These are phyloP conservation scores for Tetraselmis chui DNA, from an alignment of 139 green algal genomes.

Conservation along the genomic window DNA sequence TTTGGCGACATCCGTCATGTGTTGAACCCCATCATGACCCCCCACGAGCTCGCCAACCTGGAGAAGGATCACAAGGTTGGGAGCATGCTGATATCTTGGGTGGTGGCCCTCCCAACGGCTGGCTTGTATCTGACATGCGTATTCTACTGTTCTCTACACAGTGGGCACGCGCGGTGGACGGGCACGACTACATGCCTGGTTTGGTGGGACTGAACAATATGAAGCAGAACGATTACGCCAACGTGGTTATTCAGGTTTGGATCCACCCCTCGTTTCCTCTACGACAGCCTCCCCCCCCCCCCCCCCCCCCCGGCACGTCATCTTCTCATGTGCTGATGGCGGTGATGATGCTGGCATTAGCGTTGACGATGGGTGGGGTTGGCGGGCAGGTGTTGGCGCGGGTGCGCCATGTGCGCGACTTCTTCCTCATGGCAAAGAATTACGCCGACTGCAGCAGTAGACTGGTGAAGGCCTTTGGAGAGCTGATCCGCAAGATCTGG, in stretches of 20 bases:
- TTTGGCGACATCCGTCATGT: slow-evolving; percentile 86
- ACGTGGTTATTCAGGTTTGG: slow-evolving; percentile 76
- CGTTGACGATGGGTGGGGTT: not conserved
- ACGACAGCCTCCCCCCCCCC: no score
- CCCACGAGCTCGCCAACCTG: slow-evolving; percentile 22
- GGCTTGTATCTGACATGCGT: no score
- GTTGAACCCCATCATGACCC: slow-evolving; percentile 72
- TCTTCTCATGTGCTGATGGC: slow-evolving; percentile 1
- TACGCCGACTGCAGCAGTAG: slow-evolving; percentile 42
- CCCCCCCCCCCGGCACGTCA: no score
- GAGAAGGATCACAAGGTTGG: slow-evolving; percentile 23
- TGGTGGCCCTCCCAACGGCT: no score
- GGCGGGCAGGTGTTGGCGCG: not conserved
- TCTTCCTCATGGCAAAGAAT: slow-evolving; percentile 80
- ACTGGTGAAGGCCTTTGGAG: slow-evolving; percentile 81
- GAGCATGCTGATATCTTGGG: no score
- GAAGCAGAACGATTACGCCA: slow-evolving; percentile 88
- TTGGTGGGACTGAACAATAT: slow-evolving; percentile 96
- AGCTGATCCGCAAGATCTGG: slow-evolving; percentile 94
- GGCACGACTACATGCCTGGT: slow-evolving; percentile 92
- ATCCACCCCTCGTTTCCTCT: not conserved
- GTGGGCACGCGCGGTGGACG: slow-evolving; percentile 88
- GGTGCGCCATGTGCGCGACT: slow-evolving; percentile 49
- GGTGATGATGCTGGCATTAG: not conserved
- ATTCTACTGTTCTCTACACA: no score